Base-by-base conservation (phyloP, 2,329 filamentous ascomycete species). In the Dactylellina sp. region DNA sequence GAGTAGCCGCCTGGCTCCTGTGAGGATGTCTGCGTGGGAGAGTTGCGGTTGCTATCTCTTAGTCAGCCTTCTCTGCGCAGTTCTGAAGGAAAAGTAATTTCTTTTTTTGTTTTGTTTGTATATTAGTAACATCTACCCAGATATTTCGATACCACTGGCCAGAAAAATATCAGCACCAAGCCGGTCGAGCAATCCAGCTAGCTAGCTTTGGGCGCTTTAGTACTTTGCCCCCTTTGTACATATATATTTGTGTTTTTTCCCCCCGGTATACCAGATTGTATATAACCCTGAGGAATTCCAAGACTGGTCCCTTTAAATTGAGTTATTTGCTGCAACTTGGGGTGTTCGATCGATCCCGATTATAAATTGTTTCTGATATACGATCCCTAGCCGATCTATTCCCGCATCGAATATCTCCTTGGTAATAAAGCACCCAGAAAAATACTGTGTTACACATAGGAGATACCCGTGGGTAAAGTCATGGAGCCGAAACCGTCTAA, bases 1-100 rank as follows among this genome's bases (percentile, higher is more conserved):
- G 61, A 66, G 60, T 44, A 50, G 53, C 49, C 42, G 50, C 42
- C 46, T 59, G 44, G 46, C 35, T 60, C 7, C 63, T 68, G 7
- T 50, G 20, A 16, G 11, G 35, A 35, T 40, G 37, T 14, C 12
- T 20, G 25, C 25, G 9, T 62, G 55, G 61, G 56, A 14, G 28
- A 39, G 35, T 42, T 63, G 63, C 52, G 50, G 49, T 59, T 59
- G 1, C 28, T 53, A 20, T 50, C 24, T 32, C 46, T n/a, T 11
- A 50, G 14, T 20, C 32, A 14, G 49, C 49, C 16, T 52, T 25
- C 1, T 25, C 12, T 6, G 6, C 32, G 12, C 32, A n/a, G n/a
- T n/a, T n/a, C n/a, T n/a, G n/a, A n/a, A 9, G 28, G 28, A 32
- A 32, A 32, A 9, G 5, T 32, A 32, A 32, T 32, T 32, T 32